Evolutionary conservation across 2,329 filamentous ascomycete species (phyloP).

Genomic region (Nothophoma quercina): DNA sequence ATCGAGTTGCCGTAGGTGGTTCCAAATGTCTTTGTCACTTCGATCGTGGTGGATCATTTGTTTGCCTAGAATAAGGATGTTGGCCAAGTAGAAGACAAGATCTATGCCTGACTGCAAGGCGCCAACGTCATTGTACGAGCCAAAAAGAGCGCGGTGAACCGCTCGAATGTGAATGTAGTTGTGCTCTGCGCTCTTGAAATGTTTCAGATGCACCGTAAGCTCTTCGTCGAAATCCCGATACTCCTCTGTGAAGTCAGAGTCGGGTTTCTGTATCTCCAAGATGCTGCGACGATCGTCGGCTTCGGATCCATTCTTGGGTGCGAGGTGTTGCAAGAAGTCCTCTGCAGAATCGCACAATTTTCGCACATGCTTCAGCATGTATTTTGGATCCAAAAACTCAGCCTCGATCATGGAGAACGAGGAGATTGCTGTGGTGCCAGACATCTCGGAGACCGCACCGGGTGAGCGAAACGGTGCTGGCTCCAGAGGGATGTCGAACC

Average conservation of each 20-base stretch:
- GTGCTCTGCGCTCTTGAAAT: conserved; percentile 49
- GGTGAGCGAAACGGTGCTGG: conserved; percentile 38
- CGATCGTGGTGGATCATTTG: conserved; percentile 44
- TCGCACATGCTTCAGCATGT: conserved; percentile 52
- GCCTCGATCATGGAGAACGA: conserved; percentile 56
- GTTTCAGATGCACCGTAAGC: conserved; percentile 45
- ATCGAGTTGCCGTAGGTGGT: conserved; percentile 44
- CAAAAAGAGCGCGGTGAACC: conserved; percentile 51
- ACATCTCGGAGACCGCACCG: conserved; percentile 53
- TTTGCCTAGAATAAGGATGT: conserved; percentile 53
- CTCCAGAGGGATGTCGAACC: conserved; percentile 10
- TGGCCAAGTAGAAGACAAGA: conserved; percentile 54
- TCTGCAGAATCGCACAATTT: conserved; percentile 43
- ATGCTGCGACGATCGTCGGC: conserved; percentile 33
- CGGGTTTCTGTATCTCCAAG: conserved; percentile 41
- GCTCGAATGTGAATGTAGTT: conserved; percentile 52
- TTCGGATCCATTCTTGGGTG: conserved; percentile 33
- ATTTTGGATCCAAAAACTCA: conserved; percentile 50
- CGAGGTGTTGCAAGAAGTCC: conserved; percentile 43
- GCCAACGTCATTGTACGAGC: conserved; percentile 29
- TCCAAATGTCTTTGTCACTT: conserved; percentile 37
- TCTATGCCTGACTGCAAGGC: conserved; percentile 45
- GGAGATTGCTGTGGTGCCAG: conserved; percentile 57
- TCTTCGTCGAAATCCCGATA: conserved; percentile 45
- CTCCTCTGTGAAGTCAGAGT: conserved; percentile 50